Percentiles rank a stretch among this genome's conserved stretches.
Conservation (phyloP, 805 yeast species). For the Pichia membranifaciens region DNA sequence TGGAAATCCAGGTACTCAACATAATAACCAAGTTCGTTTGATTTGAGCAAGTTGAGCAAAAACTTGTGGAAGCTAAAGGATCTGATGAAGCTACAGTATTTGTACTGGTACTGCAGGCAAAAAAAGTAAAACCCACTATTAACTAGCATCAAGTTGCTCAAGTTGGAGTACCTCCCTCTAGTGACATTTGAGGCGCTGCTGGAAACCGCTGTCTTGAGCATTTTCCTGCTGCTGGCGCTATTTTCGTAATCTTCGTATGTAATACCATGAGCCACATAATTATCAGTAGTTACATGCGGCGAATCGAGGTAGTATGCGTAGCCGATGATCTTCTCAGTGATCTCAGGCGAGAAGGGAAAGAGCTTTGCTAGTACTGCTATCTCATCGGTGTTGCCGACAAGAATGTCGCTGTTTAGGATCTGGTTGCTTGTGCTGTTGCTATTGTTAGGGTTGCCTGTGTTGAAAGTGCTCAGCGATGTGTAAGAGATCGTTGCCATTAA, state of each 20-base stretch:
- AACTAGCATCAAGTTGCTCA: conserved; percentile 35
- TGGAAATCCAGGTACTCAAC: conserved; percentile 80
- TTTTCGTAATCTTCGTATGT: not conserved
- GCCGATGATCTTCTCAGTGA: conserved; percentile 29
- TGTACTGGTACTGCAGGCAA: conserved; percentile 53
- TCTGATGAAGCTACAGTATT: conserved; percentile 67
- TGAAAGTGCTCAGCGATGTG: not conserved
- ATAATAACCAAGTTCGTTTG: conserved; percentile 46
- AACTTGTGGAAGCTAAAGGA: conserved; percentile 76
- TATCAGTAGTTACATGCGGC: conserved; percentile 11
- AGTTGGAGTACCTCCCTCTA: conserved; percentile 22
- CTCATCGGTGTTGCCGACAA: conserved; percentile 2
- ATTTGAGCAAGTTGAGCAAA: conserved; percentile 45
- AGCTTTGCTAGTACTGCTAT: conserved; percentile 2
- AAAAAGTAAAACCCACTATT: conserved; percentile 54
- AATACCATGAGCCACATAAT: not conserved
- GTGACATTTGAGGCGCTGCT: conserved; percentile 21
- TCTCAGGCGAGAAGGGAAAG: conserved; percentile 29
- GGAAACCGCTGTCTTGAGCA: not conserved
- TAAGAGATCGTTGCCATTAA: conserved; percentile 7
- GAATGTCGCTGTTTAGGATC: conserved; percentile 1
- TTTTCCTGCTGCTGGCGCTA: not conserved
- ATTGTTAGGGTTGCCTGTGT: not conserved
- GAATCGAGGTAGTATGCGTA: conserved; percentile 27
- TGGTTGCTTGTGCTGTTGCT: not conserved